Evolutionary conservation across 257 asterid genomes (phyloP), one percentile per base, ranked within the genome.

Genomic region (Pogostemon cablin): DNA sequence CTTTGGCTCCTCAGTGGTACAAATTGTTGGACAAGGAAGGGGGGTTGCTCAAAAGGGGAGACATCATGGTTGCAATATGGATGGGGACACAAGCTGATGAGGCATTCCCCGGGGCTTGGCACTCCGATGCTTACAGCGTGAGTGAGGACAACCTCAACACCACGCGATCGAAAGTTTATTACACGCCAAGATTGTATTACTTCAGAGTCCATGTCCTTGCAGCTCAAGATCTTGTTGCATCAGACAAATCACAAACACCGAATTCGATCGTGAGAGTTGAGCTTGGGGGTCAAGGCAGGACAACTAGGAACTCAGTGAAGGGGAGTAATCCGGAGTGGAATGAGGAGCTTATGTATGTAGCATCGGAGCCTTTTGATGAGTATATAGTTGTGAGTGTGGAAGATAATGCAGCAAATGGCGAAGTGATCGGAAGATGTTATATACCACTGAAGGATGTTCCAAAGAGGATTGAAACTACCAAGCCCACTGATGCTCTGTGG

Each of bases 41-140:
- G 65, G 86, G 75, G 11, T 78, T 86, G 71, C 67, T 72, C 32
- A 65, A 59, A 62, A 80, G 76, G 1, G 98, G 98, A 39, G 96
- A 90, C 72, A 67, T 92, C 55, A 90, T 92, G 98, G 89, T 92
- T 47, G 96, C 96, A 0, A 88, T 90, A 70, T 92, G 98, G 98
- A 85, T 85, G 84, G 96, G 98, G 73, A 92, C 98, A 42, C 98
- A 92, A 72, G 98, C 98, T 4, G 98, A 92, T 41, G 98, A 92
- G 81, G 82, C 96, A 6, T 92, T 90, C 59, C 96, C 96, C 0
- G 91, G 89, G 32, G 98, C 96, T 6, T 90, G 96, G 96, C 96
- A 92, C 63, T 88, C 96, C 7, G 96, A 90, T 62, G 96, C 98
- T 77, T 93, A 90, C 42, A 62, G 75, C 53, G 74, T 88, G 11